A percentile compares a stretch with the other conserved stretches of the same genome.
These are phyloP conservation scores for Corylus heterophylla DNA, from an alignment of 306 rosid genomes.

Conservation along the genomic window DNA sequence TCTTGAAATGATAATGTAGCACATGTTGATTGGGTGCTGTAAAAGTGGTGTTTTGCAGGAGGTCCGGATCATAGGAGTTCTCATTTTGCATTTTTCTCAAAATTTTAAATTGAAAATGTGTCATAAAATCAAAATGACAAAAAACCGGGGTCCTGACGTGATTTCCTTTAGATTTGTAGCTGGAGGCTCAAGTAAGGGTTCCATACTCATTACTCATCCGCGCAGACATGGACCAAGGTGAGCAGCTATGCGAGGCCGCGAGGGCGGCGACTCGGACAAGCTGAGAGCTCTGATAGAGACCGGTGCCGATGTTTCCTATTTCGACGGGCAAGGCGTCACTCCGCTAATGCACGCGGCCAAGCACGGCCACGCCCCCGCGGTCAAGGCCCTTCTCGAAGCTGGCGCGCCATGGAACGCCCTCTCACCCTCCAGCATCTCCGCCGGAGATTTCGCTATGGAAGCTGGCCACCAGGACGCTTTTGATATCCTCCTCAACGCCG, in stretches of 20 bases:
- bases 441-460: constrained; percentile 76
- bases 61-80: no score
- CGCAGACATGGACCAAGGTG: constrained; percentile 48
- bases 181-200: neutral
- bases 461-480: constrained; percentile 64
- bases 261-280: constrained; percentile 52
- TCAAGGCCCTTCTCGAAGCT: constrained; percentile 59
- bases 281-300: constrained; percentile 49
- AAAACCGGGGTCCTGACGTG: no score
- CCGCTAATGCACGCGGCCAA: constrained; percentile 94
- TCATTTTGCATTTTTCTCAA: no score
- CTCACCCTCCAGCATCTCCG: constrained; percentile 72
- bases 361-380: constrained; percentile 59
- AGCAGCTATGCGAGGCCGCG: constrained; percentile 71
- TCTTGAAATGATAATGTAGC: no score
- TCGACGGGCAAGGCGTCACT: constrained; percentile 68
- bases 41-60: no score
- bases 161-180: no score
- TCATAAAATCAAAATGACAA: no score
- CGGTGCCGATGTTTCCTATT: constrained; percentile 63
- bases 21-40: no score
- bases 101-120: no score
- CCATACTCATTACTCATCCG: neutral
- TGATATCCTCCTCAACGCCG: constrained; percentile 70
- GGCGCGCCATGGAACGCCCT: constrained; percentile 98